Base-by-base conservation (phyloP, 768 basidiomycete genomes). In the Serendipita sp. region DNA sequence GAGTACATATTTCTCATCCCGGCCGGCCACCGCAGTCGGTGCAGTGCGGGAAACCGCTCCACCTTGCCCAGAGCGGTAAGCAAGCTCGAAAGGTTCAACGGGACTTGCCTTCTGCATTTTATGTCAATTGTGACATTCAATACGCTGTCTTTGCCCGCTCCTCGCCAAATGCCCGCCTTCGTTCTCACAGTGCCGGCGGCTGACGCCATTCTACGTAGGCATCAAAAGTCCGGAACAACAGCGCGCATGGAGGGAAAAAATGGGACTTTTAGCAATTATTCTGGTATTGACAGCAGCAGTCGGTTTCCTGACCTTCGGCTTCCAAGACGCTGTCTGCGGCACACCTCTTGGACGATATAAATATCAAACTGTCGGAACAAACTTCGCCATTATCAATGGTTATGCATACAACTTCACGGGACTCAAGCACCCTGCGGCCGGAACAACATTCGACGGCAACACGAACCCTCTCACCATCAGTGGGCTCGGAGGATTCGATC, bases 301-400 rank as follows among this genome's bases (percentile, higher is more conserved):
- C 69, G 96, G 94, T 70, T 99, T 91, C 82, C 78, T 99, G 71
- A 99, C 96, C 11, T 99, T 99, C 74, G 96, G 96, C 5, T 99
- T 99, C 77, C 97, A 93, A 9, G 82, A 91, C 70, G 75, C 84
- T 61, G 96, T 98, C 44, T 99, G 96, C 72, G 92, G 92, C 34
- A 86, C 78, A 38, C 90, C 92, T 34, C 81, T 88, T 42, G 83
- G 86, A 65, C 83, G 92, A 16, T 94, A 80, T 77, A 85, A 88
- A 67, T 82, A 86, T 43, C 93, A 90, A 41, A 76, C 78, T 26
- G 83, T 92, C 64, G 83, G 84, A 51, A 83, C 79, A 53, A 81
- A 80, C 43, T 91, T 90, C 2, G 85, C 97, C 64, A 85, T 96
- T 74, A 92, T 97, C 69, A 90, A 98, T 69, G 96, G 96, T 1